Conservation (phyloP, 371 early-diverging fungal species). For the Batkoa obscura region DNA sequence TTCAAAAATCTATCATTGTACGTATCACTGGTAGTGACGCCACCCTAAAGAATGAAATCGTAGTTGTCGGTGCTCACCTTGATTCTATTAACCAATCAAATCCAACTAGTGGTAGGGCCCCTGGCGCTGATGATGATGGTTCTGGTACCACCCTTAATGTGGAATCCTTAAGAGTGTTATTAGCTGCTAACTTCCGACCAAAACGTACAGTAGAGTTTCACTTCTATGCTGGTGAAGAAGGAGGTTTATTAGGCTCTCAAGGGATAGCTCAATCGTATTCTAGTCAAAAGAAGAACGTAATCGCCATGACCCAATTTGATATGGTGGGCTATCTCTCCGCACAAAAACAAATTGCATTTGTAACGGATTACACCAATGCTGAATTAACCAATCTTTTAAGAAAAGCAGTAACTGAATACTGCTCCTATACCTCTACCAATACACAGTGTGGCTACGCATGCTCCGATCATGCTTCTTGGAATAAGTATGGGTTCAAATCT, state of each 20-base stretch:
- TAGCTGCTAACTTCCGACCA: conserved; percentile 50
- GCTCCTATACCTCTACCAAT: background rate
- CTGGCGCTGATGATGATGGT: conserved; percentile 79
- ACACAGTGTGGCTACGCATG: conserved; percentile 12
- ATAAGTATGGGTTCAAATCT: conserved; percentile 60
- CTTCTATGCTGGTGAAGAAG: conserved; percentile 85
- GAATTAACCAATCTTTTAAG: conserved; percentile 34
- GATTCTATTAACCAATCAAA: conserved; percentile 76
- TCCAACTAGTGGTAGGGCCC: conserved; percentile 58
- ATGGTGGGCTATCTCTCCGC: conserved; percentile 62
- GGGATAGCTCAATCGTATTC: conserved; percentile 54
- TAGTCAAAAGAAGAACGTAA: conserved; percentile 27
- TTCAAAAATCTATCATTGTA: conserved; percentile 38
- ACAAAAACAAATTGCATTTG: conserved; percentile 54
- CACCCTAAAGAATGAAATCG: conserved; percentile 31
- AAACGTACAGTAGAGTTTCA: conserved; percentile 81
- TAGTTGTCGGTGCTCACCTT: conserved; percentile 78
- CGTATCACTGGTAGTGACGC: conserved; percentile 40
- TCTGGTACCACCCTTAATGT: conserved; percentile 74
- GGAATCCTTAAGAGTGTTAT: conserved; percentile 55
- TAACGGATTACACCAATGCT: conserved; percentile 60
- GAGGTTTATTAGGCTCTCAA: conserved; percentile 75
- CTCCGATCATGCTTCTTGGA: conserved; percentile 86
- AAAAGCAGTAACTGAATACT: conserved; percentile 6
- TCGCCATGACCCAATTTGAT: conserved; percentile 60